phyloP scores from a whole-genome alignment of 371 early-diverging fungal species.

The Dichotomocladium elegans region DNA sequence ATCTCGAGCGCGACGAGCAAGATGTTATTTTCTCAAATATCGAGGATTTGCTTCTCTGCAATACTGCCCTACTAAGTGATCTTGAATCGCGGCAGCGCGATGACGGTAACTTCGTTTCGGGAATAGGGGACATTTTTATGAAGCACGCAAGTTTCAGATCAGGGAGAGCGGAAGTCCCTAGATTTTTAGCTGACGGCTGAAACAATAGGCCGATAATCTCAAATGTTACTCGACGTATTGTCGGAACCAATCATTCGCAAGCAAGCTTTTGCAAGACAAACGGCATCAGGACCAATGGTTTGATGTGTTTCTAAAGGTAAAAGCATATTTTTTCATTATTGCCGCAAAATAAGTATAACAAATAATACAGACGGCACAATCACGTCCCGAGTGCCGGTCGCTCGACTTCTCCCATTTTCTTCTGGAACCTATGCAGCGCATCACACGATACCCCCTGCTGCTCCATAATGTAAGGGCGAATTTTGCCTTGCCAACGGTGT shows the following conservation, averaged over 20 bases:
- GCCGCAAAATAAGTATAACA: too few relatives aligned
- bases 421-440: conserved; percentile 90
- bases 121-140: conserved; percentile 62
- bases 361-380: conserved; percentile 41
- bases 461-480: conserved; percentile 63
- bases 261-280: conserved; percentile 60
- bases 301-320: conserved; percentile 63
- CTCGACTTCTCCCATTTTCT: conserved; percentile 85
- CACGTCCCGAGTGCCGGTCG: conserved; percentile 71
- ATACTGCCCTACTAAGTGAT: conserved; percentile 68
- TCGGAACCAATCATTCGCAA: conserved; percentile 61
- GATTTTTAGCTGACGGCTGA: neutral
- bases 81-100: conserved; percentile 60
- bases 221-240: conserved; percentile 66
- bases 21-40: conserved; percentile 64
- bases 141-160: conserved; percentile 37
- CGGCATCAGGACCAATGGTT: conserved; percentile 51
- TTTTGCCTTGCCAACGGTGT: neutral
- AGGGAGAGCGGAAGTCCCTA: neutral
- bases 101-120: conserved; percentile 42
- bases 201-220: conserved; percentile 42
- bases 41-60: conserved; percentile 64
- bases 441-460: conserved; percentile 89
- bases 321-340: neutral
- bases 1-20: conserved; percentile 34